phyloP scores from a whole-genome alignment of 1,284 basidiomycete genomes.

The Apiotrichum sp. region DNA sequence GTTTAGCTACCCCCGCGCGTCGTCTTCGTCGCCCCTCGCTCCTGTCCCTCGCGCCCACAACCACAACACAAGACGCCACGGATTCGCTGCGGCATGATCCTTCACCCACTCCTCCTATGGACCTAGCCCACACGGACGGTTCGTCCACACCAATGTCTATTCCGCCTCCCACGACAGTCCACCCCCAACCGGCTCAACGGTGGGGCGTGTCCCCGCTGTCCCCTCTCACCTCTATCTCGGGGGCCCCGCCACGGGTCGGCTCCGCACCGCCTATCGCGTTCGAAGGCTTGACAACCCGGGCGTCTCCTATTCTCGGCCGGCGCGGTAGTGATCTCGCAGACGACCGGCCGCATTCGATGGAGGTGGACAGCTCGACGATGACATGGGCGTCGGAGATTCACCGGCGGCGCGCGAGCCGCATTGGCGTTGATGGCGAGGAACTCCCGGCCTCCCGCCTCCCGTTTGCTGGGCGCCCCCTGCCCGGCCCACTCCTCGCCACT shows the following conservation, averaged over 20 bases:
- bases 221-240: constrained; percentile 7
- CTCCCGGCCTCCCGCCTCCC: constrained; percentile 3
- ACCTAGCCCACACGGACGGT: no score
- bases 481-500: constrained; percentile 38
- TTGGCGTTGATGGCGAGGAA: neutral
- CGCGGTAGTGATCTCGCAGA: constrained; percentile 9
- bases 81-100: no score
- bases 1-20: constrained; percentile 3
- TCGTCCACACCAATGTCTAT: no score
- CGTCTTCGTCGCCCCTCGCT: constrained; percentile 34
- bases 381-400: no score
- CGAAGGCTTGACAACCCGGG: constrained; percentile 30
- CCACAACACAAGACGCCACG: no score
- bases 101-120: no score
- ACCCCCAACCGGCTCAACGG: constrained; percentile 20
- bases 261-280: constrained; percentile 30
- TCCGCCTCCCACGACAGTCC: neutral
- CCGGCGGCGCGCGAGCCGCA: no score
- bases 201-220: constrained; percentile 17
- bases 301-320: constrained; percentile 20
- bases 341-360: constrained; percentile 1
- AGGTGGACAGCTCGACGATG: neutral
- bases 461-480: constrained; percentile 35
- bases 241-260: constrained; percentile 20
- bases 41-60: constrained; percentile 11